These are phyloP conservation scores for Sporopachydermia lactativora DNA, from an alignment of 805 yeast species.

Conservation along the genomic window DNA sequence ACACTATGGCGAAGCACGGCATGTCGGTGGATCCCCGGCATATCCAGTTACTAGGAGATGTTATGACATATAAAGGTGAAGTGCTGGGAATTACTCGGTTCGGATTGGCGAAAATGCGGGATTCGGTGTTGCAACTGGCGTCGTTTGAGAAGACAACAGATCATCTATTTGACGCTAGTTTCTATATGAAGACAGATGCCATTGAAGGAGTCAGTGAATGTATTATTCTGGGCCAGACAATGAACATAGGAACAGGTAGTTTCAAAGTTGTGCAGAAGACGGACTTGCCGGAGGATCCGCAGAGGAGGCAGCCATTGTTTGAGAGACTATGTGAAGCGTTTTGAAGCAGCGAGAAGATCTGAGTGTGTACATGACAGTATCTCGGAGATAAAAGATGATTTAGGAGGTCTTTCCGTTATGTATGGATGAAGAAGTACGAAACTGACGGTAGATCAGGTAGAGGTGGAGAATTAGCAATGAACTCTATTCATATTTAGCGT, in stretches of 20 bases:
- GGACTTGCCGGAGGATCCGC: slow-evolving; percentile 26
- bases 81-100: slow-evolving; percentile 96
- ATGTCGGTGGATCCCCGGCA: slow-evolving; percentile 99
- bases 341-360: too few relatives aligned
- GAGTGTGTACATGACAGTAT: too few relatives aligned
- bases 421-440: too few relatives aligned
- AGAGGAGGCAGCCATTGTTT: slow-evolving; percentile 30
- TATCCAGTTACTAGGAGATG: slow-evolving; percentile 92
- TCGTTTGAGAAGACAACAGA: slow-evolving; percentile 97
- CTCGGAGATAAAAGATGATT: too few relatives aligned
- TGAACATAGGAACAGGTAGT: slow-evolving; percentile 96
- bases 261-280: slow-evolving; percentile 67
- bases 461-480: too few relatives aligned
- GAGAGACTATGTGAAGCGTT: slow-evolving; percentile 24
- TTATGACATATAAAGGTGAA: slow-evolving; percentile 98
- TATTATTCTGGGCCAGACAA: slow-evolving; percentile 93
- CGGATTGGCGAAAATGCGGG: slow-evolving; percentile 97
- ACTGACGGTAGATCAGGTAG: too few relatives aligned
- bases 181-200: slow-evolving; percentile 90
- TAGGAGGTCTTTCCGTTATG: too few relatives aligned
- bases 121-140: slow-evolving; percentile 91
- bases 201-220: slow-evolving; percentile 98
- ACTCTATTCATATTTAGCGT: too few relatives aligned
- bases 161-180: slow-evolving; percentile 95
- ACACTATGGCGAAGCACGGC: slow-evolving; percentile 98